phyloP scores from a whole-genome alignment of 192 early-diverging fungal species.

The Coemansia sp. region DNA sequence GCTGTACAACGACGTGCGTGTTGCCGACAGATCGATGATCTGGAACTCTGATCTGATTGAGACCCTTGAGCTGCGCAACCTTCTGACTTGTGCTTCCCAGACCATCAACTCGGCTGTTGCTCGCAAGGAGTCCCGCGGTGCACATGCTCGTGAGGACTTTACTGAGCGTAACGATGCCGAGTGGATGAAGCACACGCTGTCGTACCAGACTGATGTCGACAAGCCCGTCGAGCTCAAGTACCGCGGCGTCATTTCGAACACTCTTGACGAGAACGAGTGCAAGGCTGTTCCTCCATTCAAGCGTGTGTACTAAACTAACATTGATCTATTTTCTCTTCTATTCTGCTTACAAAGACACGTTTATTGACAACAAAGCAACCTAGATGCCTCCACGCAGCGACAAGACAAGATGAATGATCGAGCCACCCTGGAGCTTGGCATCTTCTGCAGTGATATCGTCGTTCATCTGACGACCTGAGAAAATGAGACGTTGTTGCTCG shows the following conservation, averaged over 20 bases:
- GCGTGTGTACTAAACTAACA: conserved; percentile 72
- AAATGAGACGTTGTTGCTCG: conserved; percentile 92
- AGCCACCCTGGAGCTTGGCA: conserved; percentile 72
- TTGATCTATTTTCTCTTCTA: conserved; percentile 2
- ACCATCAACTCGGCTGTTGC: conserved; percentile 86
- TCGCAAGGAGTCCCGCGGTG: conserved; percentile 97
- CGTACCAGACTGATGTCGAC: conserved; percentile 83
- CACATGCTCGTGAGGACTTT: conserved; percentile 96
- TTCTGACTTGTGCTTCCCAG: conserved; percentile 92
- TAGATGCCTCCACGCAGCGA: conserved; percentile 84
- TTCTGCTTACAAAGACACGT: background rate
- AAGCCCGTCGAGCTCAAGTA: conserved; percentile 76
- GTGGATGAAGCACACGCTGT: conserved; percentile 99
- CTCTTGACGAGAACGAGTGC: conserved; percentile 92
- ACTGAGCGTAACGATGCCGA: conserved; percentile 83
- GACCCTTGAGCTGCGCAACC: conserved; percentile 95
- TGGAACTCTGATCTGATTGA: conserved; percentile 99
- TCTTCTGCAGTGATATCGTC: conserved; percentile 74
- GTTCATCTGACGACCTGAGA: conserved; percentile 88
- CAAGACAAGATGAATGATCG: conserved; percentile 89
- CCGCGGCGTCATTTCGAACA: conserved; percentile 73
- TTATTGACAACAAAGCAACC: background rate
- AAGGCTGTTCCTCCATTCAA: conserved; percentile 85
- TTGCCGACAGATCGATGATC: conserved; percentile 90
- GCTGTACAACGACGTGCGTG: conserved; percentile 77